Evolutionary conservation across 352 stramenopile species (phyloP), one percentile per base, ranked within the genome.

Genomic region (Phytophthora fragariaefolia): DNA sequence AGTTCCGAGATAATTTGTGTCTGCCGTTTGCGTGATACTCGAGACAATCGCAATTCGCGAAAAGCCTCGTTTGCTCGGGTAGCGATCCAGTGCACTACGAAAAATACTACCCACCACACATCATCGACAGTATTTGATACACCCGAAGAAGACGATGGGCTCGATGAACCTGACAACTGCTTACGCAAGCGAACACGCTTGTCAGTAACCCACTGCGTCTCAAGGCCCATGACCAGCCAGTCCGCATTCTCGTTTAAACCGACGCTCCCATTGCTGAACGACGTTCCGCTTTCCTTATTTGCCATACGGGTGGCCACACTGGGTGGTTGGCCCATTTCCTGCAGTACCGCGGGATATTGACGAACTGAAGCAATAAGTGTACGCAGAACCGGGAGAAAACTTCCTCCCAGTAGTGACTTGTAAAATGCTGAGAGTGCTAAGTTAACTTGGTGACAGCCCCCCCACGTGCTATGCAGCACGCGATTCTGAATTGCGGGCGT

Each of bases 161-260:
- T 38, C 17, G 32, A 38, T 17, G 17, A 17, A 4, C 34, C 34
- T 15, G 34, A 12, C 24, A 86, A 50, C 22, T 76, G 58, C 62
- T 89, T 86, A 40, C 68, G 69, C 26, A 86, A 59, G 9, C 79
- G 77, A 42, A 88, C 74, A n/a, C 79, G 76, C 57, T 85, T 85
- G 34, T 84, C 77, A 0, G 63, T 83, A 49, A 88, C 52, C 79
- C 79, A 85, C 60, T 69, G 61, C 6, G 70, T 68, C 42, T 81
- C 58, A 24, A 66, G 58, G 1, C 70, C 73, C 62, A 81, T 66
- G 8, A 20, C 42, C 7, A 81, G 46, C 58, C 59, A 60, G 30
- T 38, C 43, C 43, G 36, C 6, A 46, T 48, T 20, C 18, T 36
- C 15, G 4, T 53, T 30, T 15, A 66, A 24, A n/a, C 49, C 58